These are phyloP conservation scores for Hymenoscyphus occultus DNA, from an alignment of 2,329 filamentous ascomycete species.

Conservation along the genomic window DNA sequence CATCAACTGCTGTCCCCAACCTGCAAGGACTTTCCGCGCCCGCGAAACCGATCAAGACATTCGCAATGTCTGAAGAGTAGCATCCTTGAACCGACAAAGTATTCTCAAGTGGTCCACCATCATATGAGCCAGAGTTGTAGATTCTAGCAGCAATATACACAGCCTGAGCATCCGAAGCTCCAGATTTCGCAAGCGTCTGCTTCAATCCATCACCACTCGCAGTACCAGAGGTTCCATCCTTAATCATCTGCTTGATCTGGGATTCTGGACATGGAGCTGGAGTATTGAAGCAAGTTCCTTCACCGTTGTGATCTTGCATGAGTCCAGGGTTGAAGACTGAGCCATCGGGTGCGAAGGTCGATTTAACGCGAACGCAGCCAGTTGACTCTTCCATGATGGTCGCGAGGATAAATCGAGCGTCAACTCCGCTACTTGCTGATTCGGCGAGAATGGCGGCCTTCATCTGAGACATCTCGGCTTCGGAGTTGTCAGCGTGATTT, in stretches of 20 bases:
- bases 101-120: slow-evolving; percentile 30
- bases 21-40: slow-evolving; percentile 10
- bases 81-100: slow-evolving; percentile 18
- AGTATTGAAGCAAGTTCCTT: slow-evolving; percentile 7
- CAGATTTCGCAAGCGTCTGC: slow-evolving; percentile 32
- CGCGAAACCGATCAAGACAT: slow-evolving; percentile 9
- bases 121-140: slow-evolving; percentile 41
- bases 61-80: slow-evolving; percentile 23
- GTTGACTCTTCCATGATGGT: slow-evolving; percentile 36
- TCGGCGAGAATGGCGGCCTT: slow-evolving; percentile 8
- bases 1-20: neutral
- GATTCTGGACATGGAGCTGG: slow-evolving; percentile 12
- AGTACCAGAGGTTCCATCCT: slow-evolving; percentile 39
- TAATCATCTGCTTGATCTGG: slow-evolving; percentile 36
- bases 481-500: neutral
- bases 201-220: slow-evolving; percentile 37
- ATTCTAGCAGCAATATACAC: slow-evolving; percentile 39
- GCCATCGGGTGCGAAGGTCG: slow-evolving; percentile 9
- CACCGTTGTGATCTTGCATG: slow-evolving; percentile 26
- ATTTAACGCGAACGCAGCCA: slow-evolving; percentile 27
- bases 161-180: slow-evolving; percentile 23
- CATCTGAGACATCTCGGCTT: slow-evolving; percentile 13
- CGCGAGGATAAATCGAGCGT: slow-evolving; percentile 36
- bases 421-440: slow-evolving; percentile 20
- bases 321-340: slow-evolving; percentile 21